A percentile compares a stretch with the other conserved stretches of the same genome.
phyloP scores from a whole-genome alignment of 352 stramenopile species.

The Pythium volutum region DNA sequence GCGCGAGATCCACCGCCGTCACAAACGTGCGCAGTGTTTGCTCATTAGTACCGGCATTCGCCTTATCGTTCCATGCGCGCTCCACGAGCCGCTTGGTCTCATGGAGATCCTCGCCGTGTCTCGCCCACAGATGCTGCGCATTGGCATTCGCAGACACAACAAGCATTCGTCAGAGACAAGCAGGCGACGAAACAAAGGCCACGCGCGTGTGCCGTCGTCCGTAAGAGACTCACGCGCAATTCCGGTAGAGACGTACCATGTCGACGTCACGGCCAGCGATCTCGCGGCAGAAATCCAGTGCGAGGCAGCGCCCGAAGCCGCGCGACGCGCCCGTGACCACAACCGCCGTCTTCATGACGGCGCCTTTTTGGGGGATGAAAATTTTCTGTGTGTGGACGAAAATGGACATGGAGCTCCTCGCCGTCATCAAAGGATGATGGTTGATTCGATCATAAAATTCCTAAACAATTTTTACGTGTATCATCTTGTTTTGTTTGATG shows the following conservation, averaged over 20 bases:
- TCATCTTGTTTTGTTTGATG: too few species aligned
- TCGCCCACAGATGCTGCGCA: slow-evolving; percentile 53
- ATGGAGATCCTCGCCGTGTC: slow-evolving; percentile 45
- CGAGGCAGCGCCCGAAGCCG: slow-evolving; percentile 76
- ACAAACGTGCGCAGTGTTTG: slow-evolving; percentile 33
- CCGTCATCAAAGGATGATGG: neutral
- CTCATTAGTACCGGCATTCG: neutral
- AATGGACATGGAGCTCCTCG: neutral
- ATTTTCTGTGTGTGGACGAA: too few species aligned
- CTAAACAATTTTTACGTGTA: too few species aligned
- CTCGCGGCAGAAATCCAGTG: slow-evolving; percentile 58
- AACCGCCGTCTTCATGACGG: slow-evolving; percentile 36
- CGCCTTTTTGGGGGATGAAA: too few species aligned
- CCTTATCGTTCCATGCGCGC: slow-evolving; percentile 26
- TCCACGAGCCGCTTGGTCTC: slow-evolving; percentile 48
- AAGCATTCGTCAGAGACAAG: neutral
- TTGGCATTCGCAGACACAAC: neutral
- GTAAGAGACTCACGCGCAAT: neutral
- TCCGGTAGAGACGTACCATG: slow-evolving; percentile 34
- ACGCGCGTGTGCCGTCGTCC: neutral
- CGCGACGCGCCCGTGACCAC: slow-evolving; percentile 82
- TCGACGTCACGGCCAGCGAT: slow-evolving; percentile 38
- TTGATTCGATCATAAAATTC: too few species aligned
- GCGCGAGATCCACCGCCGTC: slow-evolving; percentile 44
- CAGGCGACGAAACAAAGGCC: neutral